These are phyloP conservation scores for Mycena filopes DNA, from an alignment of 768 basidiomycete genomes.

Conservation along the genomic window DNA sequence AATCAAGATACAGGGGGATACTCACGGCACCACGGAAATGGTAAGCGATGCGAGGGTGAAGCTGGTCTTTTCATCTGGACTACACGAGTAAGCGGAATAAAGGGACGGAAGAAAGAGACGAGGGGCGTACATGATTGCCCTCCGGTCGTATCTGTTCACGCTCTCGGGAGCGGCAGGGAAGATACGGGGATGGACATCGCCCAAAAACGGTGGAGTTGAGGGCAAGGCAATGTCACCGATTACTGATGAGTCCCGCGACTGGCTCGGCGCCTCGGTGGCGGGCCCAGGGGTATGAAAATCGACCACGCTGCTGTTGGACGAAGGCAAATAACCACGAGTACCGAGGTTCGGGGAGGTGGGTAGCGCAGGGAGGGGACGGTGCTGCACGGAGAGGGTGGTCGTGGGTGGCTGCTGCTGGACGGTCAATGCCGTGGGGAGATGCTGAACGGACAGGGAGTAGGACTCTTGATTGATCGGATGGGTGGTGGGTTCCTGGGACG, in stretches of 20 bases:
- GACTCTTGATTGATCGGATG: slow-evolving; percentile 31
- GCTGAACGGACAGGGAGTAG: slow-evolving; percentile 25
- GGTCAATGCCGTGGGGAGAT: slow-evolving; percentile 22
- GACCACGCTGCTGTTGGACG: slow-evolving; percentile 16
- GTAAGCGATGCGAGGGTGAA: slow-evolving; percentile 23
- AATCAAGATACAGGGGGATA: neutral
- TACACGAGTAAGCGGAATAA: neutral
- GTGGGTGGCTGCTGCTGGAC: slow-evolving; percentile 1
- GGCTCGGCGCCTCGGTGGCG: slow-evolving; percentile 14
- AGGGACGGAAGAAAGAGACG: no score
- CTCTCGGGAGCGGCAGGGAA: slow-evolving; percentile 16
- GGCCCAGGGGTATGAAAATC: slow-evolving; percentile 5
- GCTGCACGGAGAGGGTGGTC: slow-evolving; percentile 11
- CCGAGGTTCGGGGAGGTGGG: slow-evolving; percentile 15
- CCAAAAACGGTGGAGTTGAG: neutral
- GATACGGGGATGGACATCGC: slow-evolving; percentile 16
- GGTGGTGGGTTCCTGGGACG: slow-evolving; percentile 37
- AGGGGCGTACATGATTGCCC: slow-evolving; percentile 8
- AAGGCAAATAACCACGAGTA: slow-evolving; percentile 16
- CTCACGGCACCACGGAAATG: slow-evolving; percentile 15
- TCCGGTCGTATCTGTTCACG: slow-evolving; percentile 18
- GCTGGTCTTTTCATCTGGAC: slow-evolving; percentile 12
- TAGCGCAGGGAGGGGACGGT: slow-evolving; percentile 13
- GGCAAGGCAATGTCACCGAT: slow-evolving; percentile 10
- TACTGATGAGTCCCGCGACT: slow-evolving; percentile 17